Base-by-base conservation (phyloP, 257 asterid species). In the Scutellaria baicalensis region DNA sequence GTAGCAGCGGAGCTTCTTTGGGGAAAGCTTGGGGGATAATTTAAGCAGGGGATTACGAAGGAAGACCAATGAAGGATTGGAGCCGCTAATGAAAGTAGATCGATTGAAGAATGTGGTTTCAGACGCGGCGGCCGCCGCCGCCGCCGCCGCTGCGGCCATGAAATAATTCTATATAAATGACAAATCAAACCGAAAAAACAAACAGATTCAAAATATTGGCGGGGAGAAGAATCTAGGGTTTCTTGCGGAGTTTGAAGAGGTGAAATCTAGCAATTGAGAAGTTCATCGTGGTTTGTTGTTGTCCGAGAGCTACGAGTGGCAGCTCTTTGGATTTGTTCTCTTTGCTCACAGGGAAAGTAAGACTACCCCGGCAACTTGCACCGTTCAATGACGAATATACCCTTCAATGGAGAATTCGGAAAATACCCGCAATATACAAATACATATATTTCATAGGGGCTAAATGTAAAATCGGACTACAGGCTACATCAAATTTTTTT, bases 111-210 rank as follows among this genome's bases (percentile, higher is more conserved):
- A 45, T 64, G 86, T 35, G 78, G 66, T 50, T 67, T 81, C 86
- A 33, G 81, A 47, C 18, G 64, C 71, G 47, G 64, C 71, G 47
- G 82, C 75, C 72, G 81, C 80, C 2, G 81, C 75, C n/a, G 76
- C 80, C 49, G 84, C 82, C 65, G 65, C 49, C 23, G 65, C 48
- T 48, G 87, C 86, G 17, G 78, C 90, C 96, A 92, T 89, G 79
- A 61, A 73, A 66, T 23, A 31, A 68, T 44, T 42, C 31, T 31
- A 11, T 21, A 64, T 27, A 27, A 27, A 71, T 8, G 38, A 76
- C 18, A 16, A 16, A 23, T 21, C 51, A 69, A 36, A n/a, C 62
- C 43, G 43, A 67, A 33, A 7, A 6, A 12, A 18, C 6, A 11
- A 39, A 8, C 33, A 27, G 72, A 56, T 21, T 23, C 13, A 36